Conservation (phyloP, 2,329 filamentous ascomycete species). For the Colletotrichum tabaci region DNA sequence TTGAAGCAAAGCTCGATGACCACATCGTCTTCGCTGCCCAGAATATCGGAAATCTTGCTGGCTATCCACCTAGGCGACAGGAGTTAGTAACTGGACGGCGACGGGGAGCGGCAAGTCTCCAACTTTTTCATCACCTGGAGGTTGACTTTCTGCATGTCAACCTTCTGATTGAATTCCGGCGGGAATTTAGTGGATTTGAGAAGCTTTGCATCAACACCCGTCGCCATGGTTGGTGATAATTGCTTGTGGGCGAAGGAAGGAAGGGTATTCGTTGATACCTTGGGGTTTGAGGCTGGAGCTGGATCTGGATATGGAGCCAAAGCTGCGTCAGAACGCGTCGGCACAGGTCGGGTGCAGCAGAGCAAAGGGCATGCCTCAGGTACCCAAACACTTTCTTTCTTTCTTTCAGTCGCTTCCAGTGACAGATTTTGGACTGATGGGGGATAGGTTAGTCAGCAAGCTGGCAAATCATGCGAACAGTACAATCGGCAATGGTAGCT, state of each 20-base stretch:
- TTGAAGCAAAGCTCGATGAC: constrained; percentile 88
- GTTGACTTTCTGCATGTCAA: constrained; percentile 98
- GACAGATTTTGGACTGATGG: background rate
- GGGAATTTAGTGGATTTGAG: constrained; percentile 95
- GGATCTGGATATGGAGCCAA: background rate
- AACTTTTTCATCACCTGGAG: constrained; percentile 98
- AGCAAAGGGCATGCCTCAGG: constrained; percentile 7
- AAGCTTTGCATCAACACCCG: constrained; percentile 89
- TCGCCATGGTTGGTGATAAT: constrained; percentile 73
- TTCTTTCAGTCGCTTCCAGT: background rate
- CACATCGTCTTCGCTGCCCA: constrained; percentile 95
- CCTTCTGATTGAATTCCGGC: constrained; percentile 92
- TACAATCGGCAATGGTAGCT: background rate
- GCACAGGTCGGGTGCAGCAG: constrained; percentile 1
- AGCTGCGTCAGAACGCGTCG: constrained; percentile 20
- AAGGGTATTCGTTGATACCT: background rate
- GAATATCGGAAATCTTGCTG: constrained; percentile 85
- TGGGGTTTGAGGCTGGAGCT: constrained; percentile 5
- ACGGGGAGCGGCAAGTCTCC: background rate
- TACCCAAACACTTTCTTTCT: background rate
- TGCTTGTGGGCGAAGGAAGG: constrained; percentile 33
- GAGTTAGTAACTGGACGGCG: constrained; percentile 28
- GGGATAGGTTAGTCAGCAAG: background rate
- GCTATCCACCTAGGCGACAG: constrained; percentile 85
- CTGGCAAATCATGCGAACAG: background rate